Evolutionary conservation across 1,284 basidiomycete genomes (phyloP).

Genomic region (Papiliotrema laurentii): DNA sequence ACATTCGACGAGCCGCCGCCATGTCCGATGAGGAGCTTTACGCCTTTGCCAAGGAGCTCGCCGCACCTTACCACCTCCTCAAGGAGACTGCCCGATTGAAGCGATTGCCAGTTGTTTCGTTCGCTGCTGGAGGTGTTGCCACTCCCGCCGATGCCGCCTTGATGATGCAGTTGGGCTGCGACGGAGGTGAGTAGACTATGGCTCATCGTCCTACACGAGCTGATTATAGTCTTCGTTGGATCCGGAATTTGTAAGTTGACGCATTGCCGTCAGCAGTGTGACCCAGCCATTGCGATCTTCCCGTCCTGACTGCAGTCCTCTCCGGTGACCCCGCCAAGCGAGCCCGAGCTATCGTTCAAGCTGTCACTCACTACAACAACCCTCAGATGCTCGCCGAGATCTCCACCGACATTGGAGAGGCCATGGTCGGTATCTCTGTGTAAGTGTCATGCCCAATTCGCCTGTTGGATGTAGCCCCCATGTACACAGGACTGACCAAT

Average conservation of each 20-base stretch:
- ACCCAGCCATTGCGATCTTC: not conserved
- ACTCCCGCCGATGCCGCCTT: slow-evolving; percentile 94
- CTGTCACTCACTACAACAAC: slow-evolving; percentile 96
- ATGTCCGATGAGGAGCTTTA: slow-evolving; percentile 97
- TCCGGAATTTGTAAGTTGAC: slow-evolving; percentile 78
- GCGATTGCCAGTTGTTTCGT: slow-evolving; percentile 80
- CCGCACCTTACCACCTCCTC: slow-evolving; percentile 93
- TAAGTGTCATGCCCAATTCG: slow-evolving; percentile 20
- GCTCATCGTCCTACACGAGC: slow-evolving; percentile 1
- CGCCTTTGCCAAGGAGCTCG: slow-evolving; percentile 82
- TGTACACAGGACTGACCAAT: not conserved
- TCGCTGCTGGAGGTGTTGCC: slow-evolving; percentile 94
- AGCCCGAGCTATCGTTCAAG: slow-evolving; percentile 95
- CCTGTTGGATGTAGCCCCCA: not conserved
- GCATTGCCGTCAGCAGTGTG: not conserved
- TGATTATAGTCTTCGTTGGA: slow-evolving; percentile 72
- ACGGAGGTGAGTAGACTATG: slow-evolving; percentile 66
- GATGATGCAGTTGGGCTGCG: slow-evolving; percentile 99
- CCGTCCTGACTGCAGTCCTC: slow-evolving; percentile 18
- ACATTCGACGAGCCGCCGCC: slow-evolving; percentile 77
- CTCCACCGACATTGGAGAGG: slow-evolving; percentile 80
- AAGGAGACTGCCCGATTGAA: slow-evolving; percentile 95
- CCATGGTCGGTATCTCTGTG: slow-evolving; percentile 78
- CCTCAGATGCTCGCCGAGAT: slow-evolving; percentile 64
- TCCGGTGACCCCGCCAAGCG: slow-evolving; percentile 91